Conservation (phyloP, 2,329 filamentous ascomycete genomes). For the Dactylellina sp. region DNA sequence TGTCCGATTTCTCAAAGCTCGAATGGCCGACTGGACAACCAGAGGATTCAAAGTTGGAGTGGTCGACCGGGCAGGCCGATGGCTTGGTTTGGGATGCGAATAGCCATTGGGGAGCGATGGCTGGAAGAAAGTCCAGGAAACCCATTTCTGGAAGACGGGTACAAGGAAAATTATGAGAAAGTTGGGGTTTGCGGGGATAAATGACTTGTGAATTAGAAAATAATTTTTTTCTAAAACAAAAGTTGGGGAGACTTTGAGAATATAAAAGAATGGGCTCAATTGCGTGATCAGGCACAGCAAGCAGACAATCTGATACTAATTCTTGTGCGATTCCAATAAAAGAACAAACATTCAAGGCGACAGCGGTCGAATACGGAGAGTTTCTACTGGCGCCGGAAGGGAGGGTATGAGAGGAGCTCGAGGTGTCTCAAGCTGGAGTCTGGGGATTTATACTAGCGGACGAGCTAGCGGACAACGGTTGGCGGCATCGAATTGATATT, state of each 20-base stretch:
- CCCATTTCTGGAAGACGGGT: conserved; percentile 19
- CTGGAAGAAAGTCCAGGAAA: conserved; percentile 37
- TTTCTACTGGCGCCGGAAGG: neutral
- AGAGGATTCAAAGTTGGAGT: neutral
- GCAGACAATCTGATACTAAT: conserved; percentile 6
- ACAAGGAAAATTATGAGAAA: neutral
- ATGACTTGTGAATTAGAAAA: neutral
- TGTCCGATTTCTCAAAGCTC: conserved; percentile 7
- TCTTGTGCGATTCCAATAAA: too few species aligned
- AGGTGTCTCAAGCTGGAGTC: neutral
- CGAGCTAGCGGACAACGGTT: neutral
- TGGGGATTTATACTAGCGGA: conserved; percentile 10
- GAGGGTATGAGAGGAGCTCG: conserved; percentile 4
- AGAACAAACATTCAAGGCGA: too few species aligned
- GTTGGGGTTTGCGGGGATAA: neutral
- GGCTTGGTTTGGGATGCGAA: conserved; percentile 21
- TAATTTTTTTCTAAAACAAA: too few species aligned
- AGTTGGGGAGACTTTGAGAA: conserved; percentile 14
- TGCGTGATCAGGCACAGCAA: conserved; percentile 37
- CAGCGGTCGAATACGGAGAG: neutral
- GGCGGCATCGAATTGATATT: neutral
- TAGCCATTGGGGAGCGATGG: conserved; percentile 39
- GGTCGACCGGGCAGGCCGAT: conserved; percentile 22
- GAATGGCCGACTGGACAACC: conserved; percentile 17
- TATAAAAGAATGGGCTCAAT: conserved; percentile 30